Base-by-base conservation (phyloP, 2,329 filamentous ascomycete genomes). In the Seiridium unicorne region DNA sequence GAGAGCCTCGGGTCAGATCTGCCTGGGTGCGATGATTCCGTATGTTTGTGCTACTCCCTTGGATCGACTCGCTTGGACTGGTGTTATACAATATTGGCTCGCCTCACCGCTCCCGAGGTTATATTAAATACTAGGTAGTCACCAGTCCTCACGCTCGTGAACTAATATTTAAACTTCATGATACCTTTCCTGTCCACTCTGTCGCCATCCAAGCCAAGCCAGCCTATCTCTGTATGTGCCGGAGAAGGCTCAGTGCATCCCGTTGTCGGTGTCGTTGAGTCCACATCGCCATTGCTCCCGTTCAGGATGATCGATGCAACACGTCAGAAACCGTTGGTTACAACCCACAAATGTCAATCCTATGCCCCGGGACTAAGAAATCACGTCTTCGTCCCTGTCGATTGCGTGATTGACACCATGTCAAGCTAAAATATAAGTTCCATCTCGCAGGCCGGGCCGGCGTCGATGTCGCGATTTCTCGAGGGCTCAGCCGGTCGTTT, bases 391-490 rank as follows among this genome's bases (percentile, higher is more conserved):
- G 26, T 10, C 36, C 7, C 34, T 51, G 54, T 40, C 60, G 54
- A 62, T 62, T 38, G 54, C 60, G 60, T 56, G 51, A 59, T 62
- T 54, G 60, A 58, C 13, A 54, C 48, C 32, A 58, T 58, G 55
- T 58, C 40, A 38, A 34, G 42, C 55, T 58, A 54, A 57, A 60
- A 51, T 40, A 26, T 35, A 11, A 35, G 26, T n/a, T 31, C 32
- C 44, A n/a, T 13, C 6, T 36, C 36, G 36, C 31, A 42, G 55
- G 47, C 35, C 40, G 40, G 31, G 54, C 40, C 54, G 54, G 44
- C 54, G 54, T 51, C 40, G 47, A 36, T 58, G 55, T 58, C 35
- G 49, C 42, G 55, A 44, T 55, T 48, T 51, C 26, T n/a, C 13
- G 7, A 51, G 49, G 9, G 13, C 10, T 18, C 10, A 38, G 49